Evolutionary conservation across 805 yeast species (phyloP).

Genomic region (Metschnikowia bowlesiae): DNA sequence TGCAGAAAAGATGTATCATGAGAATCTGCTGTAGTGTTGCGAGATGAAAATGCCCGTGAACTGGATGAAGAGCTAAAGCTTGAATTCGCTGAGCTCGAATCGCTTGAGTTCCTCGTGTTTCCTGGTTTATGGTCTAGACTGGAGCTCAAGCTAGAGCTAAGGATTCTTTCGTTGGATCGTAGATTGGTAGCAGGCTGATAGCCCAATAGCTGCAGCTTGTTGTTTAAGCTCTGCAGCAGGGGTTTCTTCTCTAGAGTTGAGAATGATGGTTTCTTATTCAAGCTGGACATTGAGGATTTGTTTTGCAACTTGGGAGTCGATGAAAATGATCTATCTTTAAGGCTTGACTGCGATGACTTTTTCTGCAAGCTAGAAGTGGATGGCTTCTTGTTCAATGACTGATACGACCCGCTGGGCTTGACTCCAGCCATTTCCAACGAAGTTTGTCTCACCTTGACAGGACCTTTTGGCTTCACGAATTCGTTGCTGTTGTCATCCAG

Average conservation of each 20-base stretch:
- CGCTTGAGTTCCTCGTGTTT: not conserved
- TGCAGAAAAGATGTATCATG: not conserved
- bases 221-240: not conserved
- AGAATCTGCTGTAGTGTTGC: conserved; percentile 1
- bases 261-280: conserved; percentile 14
- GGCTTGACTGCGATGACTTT: conserved; percentile 7
- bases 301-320: conserved; percentile 15
- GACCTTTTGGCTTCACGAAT: conserved; percentile 23
- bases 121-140: not conserved
- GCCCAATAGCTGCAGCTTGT: not conserved
- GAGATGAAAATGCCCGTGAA: not conserved
- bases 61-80: not conserved
- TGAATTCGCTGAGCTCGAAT: not conserved
- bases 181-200: not conserved
- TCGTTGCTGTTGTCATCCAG: conserved; percentile 16
- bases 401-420: not conserved
- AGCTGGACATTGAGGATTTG: conserved; percentile 10
- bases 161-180: not conserved
- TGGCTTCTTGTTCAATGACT: conserved; percentile 2
- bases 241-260: conserved; percentile 10
- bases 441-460: conserved; percentile 23
- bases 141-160: not conserved
- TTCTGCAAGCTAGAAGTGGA: conserved; percentile 3
- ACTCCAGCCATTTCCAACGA: conserved; percentile 38
- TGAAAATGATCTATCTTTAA: conserved; percentile 11